Base-by-base conservation (phyloP, 208 protist genomes). In the Acanthamoeba sp. region DNA sequence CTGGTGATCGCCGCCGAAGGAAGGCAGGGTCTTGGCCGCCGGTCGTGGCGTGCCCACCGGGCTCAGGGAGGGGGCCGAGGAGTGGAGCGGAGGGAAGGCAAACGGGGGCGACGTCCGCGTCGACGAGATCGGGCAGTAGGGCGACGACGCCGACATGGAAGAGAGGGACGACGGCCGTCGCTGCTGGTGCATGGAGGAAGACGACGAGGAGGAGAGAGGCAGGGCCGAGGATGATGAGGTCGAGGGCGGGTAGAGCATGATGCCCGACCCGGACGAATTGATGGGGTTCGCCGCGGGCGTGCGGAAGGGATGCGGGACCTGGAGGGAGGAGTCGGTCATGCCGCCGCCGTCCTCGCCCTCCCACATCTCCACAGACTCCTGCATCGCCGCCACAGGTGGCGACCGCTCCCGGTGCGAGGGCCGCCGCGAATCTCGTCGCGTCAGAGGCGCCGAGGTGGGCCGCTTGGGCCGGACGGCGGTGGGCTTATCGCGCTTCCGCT, bases 301-400 rank as follows among this genome's bases (percentile, higher is more conserved):
- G 38, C 76, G 76, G 45, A 59, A 85, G 18, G 76, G 76, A 29
- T 85, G 76, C 24, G 76, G 42, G 1, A 85, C 76, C 29, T 85
- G 76, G 48, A 85, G 76, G n/a, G 76, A 85, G 5, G 76, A 85
- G 48, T 85, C 76, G 7, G 38, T 24, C 76, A 85, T 85, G 48
- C 76, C 76, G 48, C 76, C 76, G 27, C 76, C 76, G 24, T 85
- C 76, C 45, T 85, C 76, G 42, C 76, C 76, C 29, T 85, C 76
- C 76, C 76, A 85, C 76, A 85, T 85, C 14, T 85, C 76, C 42
- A 85, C 76, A 9, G 38, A n/a, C 48, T 85, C 42, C 29, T 52
- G 76, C 38, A 36, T 24, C 45, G 18, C 18, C 7, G 48, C 18
- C 45, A 29, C 18, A 10, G 76, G 76, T 24, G 38, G 42, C 27